Evolutionary conservation across 805 yeast species (phyloP).

Genomic region (Ogataea corticis): DNA sequence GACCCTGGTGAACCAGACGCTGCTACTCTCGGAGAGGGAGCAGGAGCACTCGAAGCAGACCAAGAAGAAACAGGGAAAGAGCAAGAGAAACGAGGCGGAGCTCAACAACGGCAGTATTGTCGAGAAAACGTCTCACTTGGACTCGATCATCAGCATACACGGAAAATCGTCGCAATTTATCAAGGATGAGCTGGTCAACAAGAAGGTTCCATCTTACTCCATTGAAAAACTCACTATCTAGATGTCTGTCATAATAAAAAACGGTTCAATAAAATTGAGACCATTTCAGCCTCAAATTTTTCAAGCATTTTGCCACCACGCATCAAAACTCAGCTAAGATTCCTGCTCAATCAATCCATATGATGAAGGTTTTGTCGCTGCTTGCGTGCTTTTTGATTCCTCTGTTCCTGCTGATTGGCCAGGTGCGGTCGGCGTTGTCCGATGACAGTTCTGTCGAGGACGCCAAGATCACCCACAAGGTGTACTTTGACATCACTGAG

Average conservation of each 20-base stretch:
- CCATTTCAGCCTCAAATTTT: background rate
- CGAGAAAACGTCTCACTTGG: slow-evolving; percentile 27
- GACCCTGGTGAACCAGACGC: slow-evolving; percentile 47
- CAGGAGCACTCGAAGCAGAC: slow-evolving; percentile 12
- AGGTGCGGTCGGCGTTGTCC: slow-evolving; percentile 16
- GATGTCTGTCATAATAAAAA: slow-evolving; percentile 2
- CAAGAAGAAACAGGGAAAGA: slow-evolving; percentile 18
- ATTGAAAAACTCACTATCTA: slow-evolving; percentile 48
- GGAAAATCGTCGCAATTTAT: slow-evolving; percentile 18
- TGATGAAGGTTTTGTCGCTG: slow-evolving; percentile 28
- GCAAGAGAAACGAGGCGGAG: slow-evolving; percentile 32
- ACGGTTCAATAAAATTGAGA: background rate
- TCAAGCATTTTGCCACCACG: background rate
- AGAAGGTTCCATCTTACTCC: slow-evolving; percentile 55
- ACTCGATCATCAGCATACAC: slow-evolving; percentile 26
- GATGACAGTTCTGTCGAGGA: slow-evolving; percentile 31
- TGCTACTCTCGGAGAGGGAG: slow-evolving; percentile 28
- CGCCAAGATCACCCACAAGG: slow-evolving; percentile 71
- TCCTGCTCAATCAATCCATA: background rate
- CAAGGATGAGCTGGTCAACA: slow-evolving; percentile 36
- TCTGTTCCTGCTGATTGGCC: slow-evolving; percentile 20
- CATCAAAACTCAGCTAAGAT: too few species aligned
- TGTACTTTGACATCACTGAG: slow-evolving; percentile 81
- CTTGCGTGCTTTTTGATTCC: slow-evolving; percentile 20
- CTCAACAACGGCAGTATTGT: slow-evolving; percentile 29